A percentile compares a stretch with the other conserved stretches of the same genome.
phyloP scores from a whole-genome alignment of 225 moss, liverwort and hornwort genomes.

The Polytrichum formosum region DNA sequence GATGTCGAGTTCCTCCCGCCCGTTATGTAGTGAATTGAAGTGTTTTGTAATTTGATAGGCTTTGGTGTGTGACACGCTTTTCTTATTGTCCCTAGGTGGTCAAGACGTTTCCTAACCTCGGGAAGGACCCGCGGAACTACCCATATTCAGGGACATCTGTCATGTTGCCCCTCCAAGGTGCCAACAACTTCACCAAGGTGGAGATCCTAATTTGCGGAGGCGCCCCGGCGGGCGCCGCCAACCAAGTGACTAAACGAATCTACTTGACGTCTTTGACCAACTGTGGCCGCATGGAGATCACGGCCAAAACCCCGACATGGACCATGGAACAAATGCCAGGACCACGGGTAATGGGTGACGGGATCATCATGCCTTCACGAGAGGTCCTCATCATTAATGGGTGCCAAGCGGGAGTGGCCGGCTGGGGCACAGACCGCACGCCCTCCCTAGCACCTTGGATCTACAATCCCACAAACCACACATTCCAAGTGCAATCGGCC shows the following conservation, averaged over 20 bases:
- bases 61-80: no score
- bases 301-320: conserved; percentile 20
- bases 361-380: conserved; percentile 30
- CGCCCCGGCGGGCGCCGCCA: conserved; percentile 30
- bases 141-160: conserved; percentile 32
- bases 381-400: conserved; percentile 44
- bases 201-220: conserved; percentile 57
- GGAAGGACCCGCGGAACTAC: conserved; percentile 24
- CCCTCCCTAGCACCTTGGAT: conserved; percentile 30
- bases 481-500: conserved; percentile 16
- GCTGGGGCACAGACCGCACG: conserved; percentile 24
- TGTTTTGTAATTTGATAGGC: no score
- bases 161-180: conserved; percentile 30
- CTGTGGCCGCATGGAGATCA: conserved; percentile 39
- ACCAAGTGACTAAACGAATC: background rate
- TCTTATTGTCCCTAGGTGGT: conserved; percentile 7
- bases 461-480: conserved; percentile 1
- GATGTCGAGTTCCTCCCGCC: no score
- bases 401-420: conserved; percentile 22
- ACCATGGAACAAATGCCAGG: conserved; percentile 39
- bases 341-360: conserved; percentile 38
- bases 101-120: conserved; percentile 12
- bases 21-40: no score
- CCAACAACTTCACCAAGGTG: conserved; percentile 16
- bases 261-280: conserved; percentile 23